Evolutionary conservation across 2,329 filamentous ascomycete species (phyloP), one percentile per base, ranked within the genome.

Genomic region (Penicillium vulpinum): DNA sequence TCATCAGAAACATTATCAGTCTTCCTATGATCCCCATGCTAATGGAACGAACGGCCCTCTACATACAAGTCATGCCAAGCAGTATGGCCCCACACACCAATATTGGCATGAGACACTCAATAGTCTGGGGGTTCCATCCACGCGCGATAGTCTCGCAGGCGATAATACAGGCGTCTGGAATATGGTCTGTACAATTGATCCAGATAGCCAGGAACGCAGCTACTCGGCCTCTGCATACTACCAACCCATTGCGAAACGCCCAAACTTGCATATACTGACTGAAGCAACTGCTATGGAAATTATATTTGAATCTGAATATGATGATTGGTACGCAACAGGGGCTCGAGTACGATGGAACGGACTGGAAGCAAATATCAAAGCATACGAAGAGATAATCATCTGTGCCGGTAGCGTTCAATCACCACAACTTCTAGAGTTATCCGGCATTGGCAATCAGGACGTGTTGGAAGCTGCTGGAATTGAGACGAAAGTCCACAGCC

Each of bases 361-460:
- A 59, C 70, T 8, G 65, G 70, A 4, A 67, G 74, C 48, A 64
- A 66, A 5, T 68, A 44, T 76, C 4, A 75, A 60, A 10, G 73
- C 65, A 60, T 67, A 62, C 24, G 68, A 69, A 50, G 85, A 88
- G 62, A 78, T 87, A 11, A 79, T 89, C 36, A 69, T 89, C 2
- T 81, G 81, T 5, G 84, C 84, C 0, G 86, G 86, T 0, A 81
- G 78, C 28, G 73, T 83, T 39, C 80, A 81, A 65, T 85, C 82
- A 10, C 86, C 80, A 5, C 84, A 82, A 69, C 73, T 85, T 16
- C 78, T 83, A n/a, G 85, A 88, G 60, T 73, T 87, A 2, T 87
- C 84, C 0, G 85, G 86, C 0, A 78, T 88, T 38, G 86, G 86
- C 4, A 74, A 77, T 44, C 71, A 74, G 3, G 65, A 74, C 0